A percentile compares a stretch with the other conserved stretches of the same genome.
These are phyloP conservation scores for Suillus cothurnatus DNA, from an alignment of 768 basidiomycete species.

Conservation along the genomic window DNA sequence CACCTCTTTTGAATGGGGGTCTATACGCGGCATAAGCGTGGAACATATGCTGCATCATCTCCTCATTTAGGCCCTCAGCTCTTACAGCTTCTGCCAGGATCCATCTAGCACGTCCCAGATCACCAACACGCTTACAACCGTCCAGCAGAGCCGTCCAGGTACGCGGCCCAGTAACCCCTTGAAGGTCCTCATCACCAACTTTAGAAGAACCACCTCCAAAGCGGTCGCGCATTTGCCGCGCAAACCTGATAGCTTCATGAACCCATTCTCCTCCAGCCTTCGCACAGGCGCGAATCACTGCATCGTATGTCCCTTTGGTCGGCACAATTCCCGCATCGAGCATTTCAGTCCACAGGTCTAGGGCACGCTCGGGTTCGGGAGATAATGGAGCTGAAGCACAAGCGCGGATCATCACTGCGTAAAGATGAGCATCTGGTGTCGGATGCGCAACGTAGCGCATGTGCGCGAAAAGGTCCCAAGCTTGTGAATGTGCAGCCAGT, in stretches of 20 bases:
- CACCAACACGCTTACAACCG: slow-evolving; percentile 85
- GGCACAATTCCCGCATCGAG: slow-evolving; percentile 70
- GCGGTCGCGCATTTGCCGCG: slow-evolving; percentile 84
- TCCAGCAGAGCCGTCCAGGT: slow-evolving; percentile 88
- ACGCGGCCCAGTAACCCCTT: slow-evolving; percentile 40
- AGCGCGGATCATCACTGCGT: slow-evolving; percentile 84
- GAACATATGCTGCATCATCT: slow-evolving; percentile 81
- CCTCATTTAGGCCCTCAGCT: slow-evolving; percentile 50
- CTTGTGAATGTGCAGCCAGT: slow-evolving; percentile 66
- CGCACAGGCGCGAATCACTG: slow-evolving; percentile 81
- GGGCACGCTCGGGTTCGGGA: slow-evolving; percentile 86
- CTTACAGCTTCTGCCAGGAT: slow-evolving; percentile 78
- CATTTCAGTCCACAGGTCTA: slow-evolving; percentile 96
- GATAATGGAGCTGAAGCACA: slow-evolving; percentile 61
- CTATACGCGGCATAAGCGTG: slow-evolving; percentile 84
- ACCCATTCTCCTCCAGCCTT: slow-evolving; percentile 68
- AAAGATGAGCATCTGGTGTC: slow-evolving; percentile 68
- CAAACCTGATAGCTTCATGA: slow-evolving; percentile 80
- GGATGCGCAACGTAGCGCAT: slow-evolving; percentile 97
- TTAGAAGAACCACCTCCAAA: slow-evolving; percentile 49
- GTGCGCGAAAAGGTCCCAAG: slow-evolving; percentile 94
- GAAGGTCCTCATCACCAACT: slow-evolving; percentile 47
- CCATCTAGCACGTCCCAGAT: slow-evolving; percentile 84
- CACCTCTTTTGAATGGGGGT: slow-evolving; percentile 62
- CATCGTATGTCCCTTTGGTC: slow-evolving; percentile 72